Base-by-base conservation (phyloP, 257 asterid species). In the Dorcoceras hygrometricum region DNA sequence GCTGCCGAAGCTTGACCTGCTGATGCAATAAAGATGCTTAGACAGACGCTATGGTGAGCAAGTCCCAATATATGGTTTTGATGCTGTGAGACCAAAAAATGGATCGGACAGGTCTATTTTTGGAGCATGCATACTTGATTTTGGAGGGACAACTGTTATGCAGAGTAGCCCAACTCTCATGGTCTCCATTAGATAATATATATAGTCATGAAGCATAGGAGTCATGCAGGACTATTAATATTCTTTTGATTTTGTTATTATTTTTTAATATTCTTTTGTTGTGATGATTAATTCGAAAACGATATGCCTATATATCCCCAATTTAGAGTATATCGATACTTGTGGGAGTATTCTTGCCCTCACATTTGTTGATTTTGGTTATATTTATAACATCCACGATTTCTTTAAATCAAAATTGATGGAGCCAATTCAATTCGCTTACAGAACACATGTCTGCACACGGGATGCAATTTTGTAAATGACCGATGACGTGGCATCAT, bases 131-230 rank as follows among this genome's bases (percentile, higher is more conserved):
- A 12, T 36, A 11, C 32, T 22, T 58, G 9, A 51, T 24, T 12
- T 3, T 59, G 31, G 8, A 53, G 28, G 53, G 53, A 43, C 53
- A 43, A 43, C 6, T n/a, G 19, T 39, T 39, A 48, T 11, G 29
- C 50, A 28, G 59, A 53, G 46, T 51, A 69, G 65, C 71, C 81
- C 74, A 76, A 68, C 28, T 7, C 69, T 72, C 72, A 63, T 76
- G 81, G 80, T 62, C 80, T 63, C n/a, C 8, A n/a, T 28, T 3
- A 34, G 18, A 39, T 39, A 12, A 19, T 39, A 26, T 10, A 39
- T 39, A 0, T 48, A n/a, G 8, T 34, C 23, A n/a, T 65, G 65
- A 57, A 57, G 53, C 53, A 14, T 43, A 14, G 16, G 53, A 43
- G 20, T 11, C 19, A 4, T 43, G 3, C 14, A 11, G n/a, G 51